phyloP scores from a whole-genome alignment of 306 rosid species.

The Carpinus fangiana region DNA sequence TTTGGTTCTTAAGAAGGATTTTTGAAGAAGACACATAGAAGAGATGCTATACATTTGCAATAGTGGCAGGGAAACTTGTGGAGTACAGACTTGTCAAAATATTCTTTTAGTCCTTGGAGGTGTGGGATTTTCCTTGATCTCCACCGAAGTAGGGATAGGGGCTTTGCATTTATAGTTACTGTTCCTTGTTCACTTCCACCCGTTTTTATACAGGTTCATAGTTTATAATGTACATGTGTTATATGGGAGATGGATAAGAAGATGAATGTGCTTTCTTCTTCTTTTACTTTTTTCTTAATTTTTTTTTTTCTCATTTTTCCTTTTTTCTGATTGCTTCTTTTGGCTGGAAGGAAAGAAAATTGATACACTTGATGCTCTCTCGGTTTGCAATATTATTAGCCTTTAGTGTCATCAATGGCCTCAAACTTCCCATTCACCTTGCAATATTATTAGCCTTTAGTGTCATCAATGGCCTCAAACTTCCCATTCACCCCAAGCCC shows the following conservation, averaged over 20 bases:
- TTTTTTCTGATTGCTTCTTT: neutral
- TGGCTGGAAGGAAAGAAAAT: neutral
- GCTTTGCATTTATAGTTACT: conserved; percentile 7
- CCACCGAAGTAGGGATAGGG: conserved; percentile 23
- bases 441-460: too few relatives aligned
- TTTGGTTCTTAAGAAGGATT: neutral
- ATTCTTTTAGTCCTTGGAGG: conserved; percentile 26
- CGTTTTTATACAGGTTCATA: neutral
- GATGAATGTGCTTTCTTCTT: neutral
- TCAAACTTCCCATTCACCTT: too few relatives aligned
- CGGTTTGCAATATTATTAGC: too few relatives aligned
- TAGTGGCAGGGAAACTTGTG: conserved; percentile 12
- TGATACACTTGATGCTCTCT: too few relatives aligned
- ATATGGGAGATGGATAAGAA: neutral
- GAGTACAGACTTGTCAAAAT: neutral
- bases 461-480: too few relatives aligned
- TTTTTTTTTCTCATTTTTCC: neutral
- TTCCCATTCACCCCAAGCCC: too few relatives aligned
- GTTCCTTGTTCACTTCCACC: neutral
- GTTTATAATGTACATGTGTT: neutral
- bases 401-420: too few relatives aligned
- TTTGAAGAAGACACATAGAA: conserved; percentile 16
- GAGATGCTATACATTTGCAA: conserved; percentile 10
- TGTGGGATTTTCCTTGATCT: conserved; percentile 18
- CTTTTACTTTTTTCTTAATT: neutral